Evolutionary conservation across 768 basidiomycete genomes (phyloP).

Genomic region (Rhizopogon sp.): DNA sequence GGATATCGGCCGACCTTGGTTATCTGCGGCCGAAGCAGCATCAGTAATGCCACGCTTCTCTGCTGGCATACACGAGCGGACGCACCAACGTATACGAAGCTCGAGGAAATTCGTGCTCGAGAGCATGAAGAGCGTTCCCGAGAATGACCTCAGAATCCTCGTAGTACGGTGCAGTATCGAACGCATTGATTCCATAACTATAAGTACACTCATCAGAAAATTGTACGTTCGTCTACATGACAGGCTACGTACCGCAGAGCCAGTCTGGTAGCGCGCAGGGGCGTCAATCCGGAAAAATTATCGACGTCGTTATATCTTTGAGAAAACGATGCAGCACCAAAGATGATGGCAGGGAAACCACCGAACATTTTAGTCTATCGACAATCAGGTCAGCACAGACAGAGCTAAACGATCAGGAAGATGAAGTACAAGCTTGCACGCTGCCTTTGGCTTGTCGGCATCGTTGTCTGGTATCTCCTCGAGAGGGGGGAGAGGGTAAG

Average conservation of each 20-base stretch:
- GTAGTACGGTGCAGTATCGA: conserved; percentile 83
- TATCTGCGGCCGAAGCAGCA: conserved; percentile 42
- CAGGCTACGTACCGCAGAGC: conserved; percentile 57
- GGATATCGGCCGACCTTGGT: conserved; percentile 81
- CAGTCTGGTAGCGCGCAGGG: conserved; percentile 64
- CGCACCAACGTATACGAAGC: conserved; percentile 68
- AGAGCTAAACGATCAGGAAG: background rate
- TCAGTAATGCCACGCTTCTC: background rate
- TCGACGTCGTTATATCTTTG: conserved; percentile 60
- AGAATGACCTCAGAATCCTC: conserved; percentile 76
- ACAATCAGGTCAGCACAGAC: conserved; percentile 4
- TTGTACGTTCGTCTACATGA: no score
- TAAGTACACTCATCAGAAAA: background rate
- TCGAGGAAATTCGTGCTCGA: conserved; percentile 70
- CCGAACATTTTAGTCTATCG: conserved; percentile 28
- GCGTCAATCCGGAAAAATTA: conserved; percentile 48
- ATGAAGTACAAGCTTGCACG: conserved; percentile 28
- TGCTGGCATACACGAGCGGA: background rate
- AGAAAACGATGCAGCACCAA: conserved; percentile 71
- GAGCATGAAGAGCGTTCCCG: conserved; percentile 55
- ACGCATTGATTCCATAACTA: conserved; percentile 77
- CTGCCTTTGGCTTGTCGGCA: conserved; percentile 33
- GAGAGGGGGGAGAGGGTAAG: conserved; percentile 33
- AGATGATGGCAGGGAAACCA: conserved; percentile 47
- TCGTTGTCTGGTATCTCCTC: conserved; percentile 36